A percentile compares a stretch with the other conserved stretches of the same genome.
These are phyloP conservation scores for Ganoderma resinaceum DNA, from an alignment of 1,284 basidiomycete species.

Conservation along the genomic window DNA sequence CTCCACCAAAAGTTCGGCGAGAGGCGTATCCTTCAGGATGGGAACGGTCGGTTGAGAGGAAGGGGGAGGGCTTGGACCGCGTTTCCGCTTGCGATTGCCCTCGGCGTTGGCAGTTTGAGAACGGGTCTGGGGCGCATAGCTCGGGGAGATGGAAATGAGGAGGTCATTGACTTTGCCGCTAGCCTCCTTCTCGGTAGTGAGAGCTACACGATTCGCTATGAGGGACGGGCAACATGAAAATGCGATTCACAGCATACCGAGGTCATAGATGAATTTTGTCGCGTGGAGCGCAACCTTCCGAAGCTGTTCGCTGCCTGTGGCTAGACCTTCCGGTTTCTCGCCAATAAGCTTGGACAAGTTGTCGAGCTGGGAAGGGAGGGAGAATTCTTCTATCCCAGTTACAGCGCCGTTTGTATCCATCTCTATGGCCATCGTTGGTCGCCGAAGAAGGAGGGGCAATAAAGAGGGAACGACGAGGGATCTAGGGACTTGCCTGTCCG, in stretches of 20 bases:
- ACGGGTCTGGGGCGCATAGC: slow-evolving; percentile 73
- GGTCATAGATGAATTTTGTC: slow-evolving; percentile 82
- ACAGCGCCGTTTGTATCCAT: not conserved
- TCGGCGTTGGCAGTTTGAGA: slow-evolving; percentile 56
- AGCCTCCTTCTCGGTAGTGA: slow-evolving; percentile 70
- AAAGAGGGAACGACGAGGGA: not conserved
- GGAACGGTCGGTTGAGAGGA: slow-evolving; percentile 40
- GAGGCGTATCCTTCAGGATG: slow-evolving; percentile 72
- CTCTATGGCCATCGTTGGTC: slow-evolving; percentile 7
- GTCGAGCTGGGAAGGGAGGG: slow-evolving; percentile 50
- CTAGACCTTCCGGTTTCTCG: slow-evolving; percentile 59
- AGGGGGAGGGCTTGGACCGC: slow-evolving; percentile 42
- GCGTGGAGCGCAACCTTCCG: slow-evolving; percentile 69
- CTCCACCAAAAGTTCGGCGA: slow-evolving; percentile 79
- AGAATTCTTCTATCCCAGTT: slow-evolving; percentile 19
- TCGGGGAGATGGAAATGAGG: slow-evolving; percentile 68
- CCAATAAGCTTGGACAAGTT: slow-evolving; percentile 62
- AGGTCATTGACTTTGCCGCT: slow-evolving; percentile 72
- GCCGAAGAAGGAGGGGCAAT: not conserved
- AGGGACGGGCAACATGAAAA: slow-evolving; percentile 7
- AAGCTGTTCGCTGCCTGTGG: slow-evolving; percentile 62
- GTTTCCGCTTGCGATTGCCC: slow-evolving; percentile 49
- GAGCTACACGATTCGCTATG: slow-evolving; percentile 47
- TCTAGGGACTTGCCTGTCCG: not conserved
- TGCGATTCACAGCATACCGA: slow-evolving; percentile 58